Percentiles rank a stretch among this genome's conserved stretches.
These are phyloP conservation scores for Coemansia furcata DNA, from an alignment of 192 early-diverging fungal species.

Conservation along the genomic window DNA sequence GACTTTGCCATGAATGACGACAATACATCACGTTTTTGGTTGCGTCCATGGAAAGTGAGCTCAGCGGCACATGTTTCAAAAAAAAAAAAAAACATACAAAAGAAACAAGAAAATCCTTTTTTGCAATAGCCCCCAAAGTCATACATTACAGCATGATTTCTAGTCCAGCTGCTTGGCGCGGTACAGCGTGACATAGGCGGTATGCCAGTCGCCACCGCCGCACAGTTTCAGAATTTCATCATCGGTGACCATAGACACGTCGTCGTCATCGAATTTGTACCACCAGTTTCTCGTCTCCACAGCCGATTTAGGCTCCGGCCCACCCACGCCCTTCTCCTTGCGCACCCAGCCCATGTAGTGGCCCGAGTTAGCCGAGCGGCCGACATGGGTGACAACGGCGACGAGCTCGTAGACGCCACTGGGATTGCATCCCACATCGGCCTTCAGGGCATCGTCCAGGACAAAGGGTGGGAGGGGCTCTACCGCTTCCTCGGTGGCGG, in stretches of 20 bases:
- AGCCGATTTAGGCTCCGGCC: constrained; percentile 44
- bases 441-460: constrained; percentile 67
- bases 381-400: constrained; percentile 92
- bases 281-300: constrained; percentile 62
- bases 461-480: constrained; percentile 22
- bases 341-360: constrained; percentile 96
- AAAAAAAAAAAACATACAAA: no score
- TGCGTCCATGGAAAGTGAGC: no score
- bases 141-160: no score
- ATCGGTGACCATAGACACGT: constrained; percentile 78
- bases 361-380: constrained; percentile 90
- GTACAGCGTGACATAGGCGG: constrained; percentile 89
- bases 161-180: constrained; percentile 65
- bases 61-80: no score
- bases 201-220: constrained; percentile 86
- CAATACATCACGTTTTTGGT: no score
- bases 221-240: constrained; percentile 89
- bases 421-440: constrained; percentile 82
- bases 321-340: constrained; percentile 58
- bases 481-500: constrained; percentile 26
- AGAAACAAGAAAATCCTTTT: neutral
- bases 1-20: no score
- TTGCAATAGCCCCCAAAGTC: no score
- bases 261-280: constrained; percentile 95
- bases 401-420: constrained; percentile 90